Conservation (phyloP, 495 filamentous ascomycete species). For the Aspergillus cristatus region DNA sequence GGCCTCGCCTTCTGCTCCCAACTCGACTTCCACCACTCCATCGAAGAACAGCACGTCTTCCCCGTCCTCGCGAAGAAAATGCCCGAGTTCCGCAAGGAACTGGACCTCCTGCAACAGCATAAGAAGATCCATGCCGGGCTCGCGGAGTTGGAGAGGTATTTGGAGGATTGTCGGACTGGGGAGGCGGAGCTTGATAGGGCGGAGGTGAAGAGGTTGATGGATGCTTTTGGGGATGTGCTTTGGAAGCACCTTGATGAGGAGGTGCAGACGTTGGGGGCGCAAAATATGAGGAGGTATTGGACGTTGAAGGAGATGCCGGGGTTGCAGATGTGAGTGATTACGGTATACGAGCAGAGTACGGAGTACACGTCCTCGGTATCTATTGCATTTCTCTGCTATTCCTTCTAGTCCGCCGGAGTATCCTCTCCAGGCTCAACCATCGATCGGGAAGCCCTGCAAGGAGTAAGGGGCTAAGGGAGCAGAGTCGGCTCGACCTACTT, state of each 20-base stretch:
- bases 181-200: slow-evolving; percentile 59
- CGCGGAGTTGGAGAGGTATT: slow-evolving; percentile 61
- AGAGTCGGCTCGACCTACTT: too few species aligned
- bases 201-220: slow-evolving; percentile 63
- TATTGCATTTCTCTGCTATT: too few species aligned
- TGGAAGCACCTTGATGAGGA: slow-evolving; percentile 69
- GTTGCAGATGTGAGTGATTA: slow-evolving; percentile 60
- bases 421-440: too few species aligned
- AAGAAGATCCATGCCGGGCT: slow-evolving; percentile 71
- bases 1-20: slow-evolving; percentile 58
- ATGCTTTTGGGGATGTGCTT: slow-evolving; percentile 54
- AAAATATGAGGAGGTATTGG: slow-evolving; percentile 88
- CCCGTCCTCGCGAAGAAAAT: slow-evolving; percentile 68
- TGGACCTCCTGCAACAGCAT: slow-evolving; percentile 70
- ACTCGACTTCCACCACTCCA: slow-evolving; percentile 68
- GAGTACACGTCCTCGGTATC: too few species aligned
- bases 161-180: slow-evolving; percentile 52
- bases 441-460: too few species aligned
- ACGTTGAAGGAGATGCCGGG: slow-evolving; percentile 61
- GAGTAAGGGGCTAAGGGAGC: too few species aligned
- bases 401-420: too few species aligned
- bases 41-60: slow-evolving; percentile 80
- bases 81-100: slow-evolving; percentile 64
- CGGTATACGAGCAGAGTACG: too few species aligned
- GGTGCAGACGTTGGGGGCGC: slow-evolving; percentile 58